A percentile compares a stretch with the other conserved stretches of the same genome.
These are phyloP conservation scores for Termitomyces bulborhizus DNA, from an alignment of 768 basidiomycete genomes.

Conservation along the genomic window DNA sequence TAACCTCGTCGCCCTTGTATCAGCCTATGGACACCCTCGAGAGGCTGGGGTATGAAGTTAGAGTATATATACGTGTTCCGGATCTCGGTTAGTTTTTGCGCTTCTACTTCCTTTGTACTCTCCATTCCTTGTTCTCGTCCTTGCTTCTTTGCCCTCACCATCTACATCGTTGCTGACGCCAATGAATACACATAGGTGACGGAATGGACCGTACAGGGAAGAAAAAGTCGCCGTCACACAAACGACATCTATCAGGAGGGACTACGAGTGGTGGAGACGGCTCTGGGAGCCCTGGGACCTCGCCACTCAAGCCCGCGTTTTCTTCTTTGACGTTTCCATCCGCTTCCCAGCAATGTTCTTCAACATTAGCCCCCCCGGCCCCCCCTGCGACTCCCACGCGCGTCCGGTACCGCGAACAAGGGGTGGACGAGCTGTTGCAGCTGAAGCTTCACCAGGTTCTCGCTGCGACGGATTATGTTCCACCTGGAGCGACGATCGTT, in stretches of 20 bases:
- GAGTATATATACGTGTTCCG: constrained; percentile 65
- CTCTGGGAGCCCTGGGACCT: background rate
- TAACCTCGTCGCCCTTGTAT: constrained; percentile 78
- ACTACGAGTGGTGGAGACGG: constrained; percentile 8
- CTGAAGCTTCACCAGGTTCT: constrained; percentile 88
- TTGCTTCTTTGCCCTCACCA: background rate
- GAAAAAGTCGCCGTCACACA: constrained; percentile 16
- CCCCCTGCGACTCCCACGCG: constrained; percentile 20
- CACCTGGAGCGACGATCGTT: constrained; percentile 74
- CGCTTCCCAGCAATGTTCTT: background rate
- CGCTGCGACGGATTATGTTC: constrained; percentile 57
- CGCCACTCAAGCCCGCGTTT: background rate
- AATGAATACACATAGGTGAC: constrained; percentile 26
- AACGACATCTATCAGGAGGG: constrained; percentile 7
- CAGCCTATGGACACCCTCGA: constrained; percentile 73
- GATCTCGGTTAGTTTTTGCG: constrained; percentile 36
- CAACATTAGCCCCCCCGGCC: background rate
- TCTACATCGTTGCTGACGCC: background rate
- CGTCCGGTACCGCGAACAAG: constrained; percentile 79
- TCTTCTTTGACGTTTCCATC: background rate
- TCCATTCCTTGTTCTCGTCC: background rate
- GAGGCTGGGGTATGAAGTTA: constrained; percentile 69
- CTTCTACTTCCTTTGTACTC: background rate
- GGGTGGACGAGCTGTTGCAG: constrained; percentile 92
- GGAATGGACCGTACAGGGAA: constrained; percentile 44